phyloP scores from a whole-genome alignment of 768 basidiomycete genomes.

The Suillus americanus region DNA sequence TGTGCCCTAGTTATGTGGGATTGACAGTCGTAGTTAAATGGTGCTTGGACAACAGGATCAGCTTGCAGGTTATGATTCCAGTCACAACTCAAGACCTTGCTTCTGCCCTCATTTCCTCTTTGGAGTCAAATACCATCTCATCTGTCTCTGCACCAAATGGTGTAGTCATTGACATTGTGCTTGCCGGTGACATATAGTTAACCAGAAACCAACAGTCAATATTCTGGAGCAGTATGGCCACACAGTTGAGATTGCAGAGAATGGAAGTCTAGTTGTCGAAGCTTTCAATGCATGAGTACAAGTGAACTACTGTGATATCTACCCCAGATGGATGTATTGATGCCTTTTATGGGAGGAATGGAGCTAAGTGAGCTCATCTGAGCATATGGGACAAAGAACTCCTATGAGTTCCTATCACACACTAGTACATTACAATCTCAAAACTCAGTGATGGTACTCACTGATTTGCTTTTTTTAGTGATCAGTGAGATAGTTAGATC shows the following conservation, averaged over 20 bases:
- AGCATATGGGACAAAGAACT: slow-evolving; percentile 73
- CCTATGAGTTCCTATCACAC: slow-evolving; percentile 86
- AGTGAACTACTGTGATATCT: slow-evolving; percentile 35
- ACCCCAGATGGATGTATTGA: slow-evolving; percentile 91
- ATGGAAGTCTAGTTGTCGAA: slow-evolving; percentile 91
- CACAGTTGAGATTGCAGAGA: slow-evolving; percentile 94
- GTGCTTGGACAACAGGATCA: slow-evolving; percentile 96
- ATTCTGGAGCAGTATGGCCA: slow-evolving; percentile 96
- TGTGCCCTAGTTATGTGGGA: slow-evolving; percentile 7
- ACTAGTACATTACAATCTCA: slow-evolving; percentile 64
- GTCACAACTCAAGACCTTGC: slow-evolving; percentile 86
- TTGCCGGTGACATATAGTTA: slow-evolving; percentile 95
- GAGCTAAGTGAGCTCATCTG: slow-evolving; percentile 94
- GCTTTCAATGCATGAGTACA: slow-evolving; percentile 79
- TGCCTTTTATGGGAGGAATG: slow-evolving; percentile 99
- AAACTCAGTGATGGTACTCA: not conserved
- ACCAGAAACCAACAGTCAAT: slow-evolving; percentile 95
- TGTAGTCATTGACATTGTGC: slow-evolving; percentile 84
- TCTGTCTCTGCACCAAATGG: slow-evolving; percentile 85
- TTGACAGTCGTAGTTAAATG: slow-evolving; percentile 68
- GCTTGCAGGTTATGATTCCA: slow-evolving; percentile 91
- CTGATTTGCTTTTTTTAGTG: slow-evolving; percentile 11
- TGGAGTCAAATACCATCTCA: slow-evolving; percentile 92
- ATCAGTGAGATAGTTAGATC: too few species aligned
- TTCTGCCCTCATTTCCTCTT: slow-evolving; percentile 87